phyloP scores from a whole-genome alignment of 371 early-diverging fungal genomes.

The Mucor circinelloides region DNA sequence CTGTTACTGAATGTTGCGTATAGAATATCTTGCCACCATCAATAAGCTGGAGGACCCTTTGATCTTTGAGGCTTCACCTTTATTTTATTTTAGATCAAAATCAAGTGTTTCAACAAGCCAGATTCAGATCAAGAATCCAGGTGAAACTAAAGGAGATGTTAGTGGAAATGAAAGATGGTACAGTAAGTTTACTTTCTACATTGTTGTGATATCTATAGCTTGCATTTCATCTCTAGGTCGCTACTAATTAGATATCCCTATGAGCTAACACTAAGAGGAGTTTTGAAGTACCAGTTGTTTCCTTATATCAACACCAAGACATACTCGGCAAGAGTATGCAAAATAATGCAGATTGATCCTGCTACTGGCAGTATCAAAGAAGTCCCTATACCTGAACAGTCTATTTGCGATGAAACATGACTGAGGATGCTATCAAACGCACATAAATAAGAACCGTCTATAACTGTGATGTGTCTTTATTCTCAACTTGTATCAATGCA shows the following conservation, averaged over 20 bases:
- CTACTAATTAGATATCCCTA: slow-evolving; percentile 60
- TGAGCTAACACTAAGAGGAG: slow-evolving; percentile 67
- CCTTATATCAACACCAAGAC: slow-evolving; percentile 25
- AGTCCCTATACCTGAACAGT: slow-evolving; percentile 24
- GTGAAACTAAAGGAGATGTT: slow-evolving; percentile 44
- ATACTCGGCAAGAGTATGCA: slow-evolving; percentile 45
- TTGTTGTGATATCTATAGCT: neutral
- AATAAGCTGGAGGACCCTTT: slow-evolving; percentile 22
- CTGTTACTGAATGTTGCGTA: neutral
- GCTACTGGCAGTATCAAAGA: slow-evolving; percentile 35
- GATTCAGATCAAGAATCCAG: slow-evolving; percentile 64
- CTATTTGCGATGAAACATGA: slow-evolving; percentile 34
- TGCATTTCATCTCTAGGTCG: slow-evolving; percentile 36
- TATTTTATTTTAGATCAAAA: slow-evolving; percentile 22
- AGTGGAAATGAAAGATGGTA: slow-evolving; percentile 55
- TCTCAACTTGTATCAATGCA: no score
- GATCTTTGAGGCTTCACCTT: slow-evolving; percentile 39
- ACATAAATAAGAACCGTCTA: neutral
- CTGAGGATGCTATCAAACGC: neutral
- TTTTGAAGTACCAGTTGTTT: slow-evolving; percentile 57
- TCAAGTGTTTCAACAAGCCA: slow-evolving; percentile 54
- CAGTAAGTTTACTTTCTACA: neutral
- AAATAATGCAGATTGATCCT: slow-evolving; percentile 45
- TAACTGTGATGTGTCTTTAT: no score
- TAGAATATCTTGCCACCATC: slow-evolving; percentile 23